Conservation (phyloP, 495 filamentous ascomycete species). For the Trichoderma orchidacearum region DNA sequence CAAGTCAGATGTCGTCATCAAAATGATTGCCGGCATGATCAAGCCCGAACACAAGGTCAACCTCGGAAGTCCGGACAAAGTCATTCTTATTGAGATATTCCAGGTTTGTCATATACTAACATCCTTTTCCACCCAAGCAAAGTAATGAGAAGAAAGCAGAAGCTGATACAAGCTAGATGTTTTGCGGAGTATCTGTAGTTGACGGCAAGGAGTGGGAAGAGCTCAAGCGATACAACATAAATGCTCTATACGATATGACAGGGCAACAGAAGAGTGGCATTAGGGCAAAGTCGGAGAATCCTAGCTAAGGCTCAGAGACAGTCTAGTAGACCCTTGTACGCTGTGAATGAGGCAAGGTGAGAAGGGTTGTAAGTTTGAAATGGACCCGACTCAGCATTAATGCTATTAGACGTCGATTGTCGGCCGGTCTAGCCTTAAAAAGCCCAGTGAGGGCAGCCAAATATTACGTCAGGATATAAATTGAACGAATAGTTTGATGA, state of each 20-base stretch:
- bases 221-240: conserved; percentile 32
- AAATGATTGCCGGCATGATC: conserved; percentile 51
- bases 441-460: no score
- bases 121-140: conserved; percentile 1
- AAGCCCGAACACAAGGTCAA: conserved; percentile 64
- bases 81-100: conserved; percentile 81
- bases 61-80: conserved; percentile 63
- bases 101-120: conserved; percentile 42
- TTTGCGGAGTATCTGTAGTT: conserved; percentile 34
- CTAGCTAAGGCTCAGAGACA: no score
- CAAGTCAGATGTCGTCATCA: conserved; percentile 63
- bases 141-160: background rate
- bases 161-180: conserved; percentile 13
- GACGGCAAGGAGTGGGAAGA: conserved; percentile 31
- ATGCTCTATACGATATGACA: conserved; percentile 27
- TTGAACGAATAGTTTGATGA: no score
- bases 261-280: conserved; percentile 1
- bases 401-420: no score
- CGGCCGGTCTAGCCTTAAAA: no score
- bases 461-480: no score
- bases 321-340: no score
- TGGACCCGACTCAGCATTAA: no score
- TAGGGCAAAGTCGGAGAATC: background rate
- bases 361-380: no score
- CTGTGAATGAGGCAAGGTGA: no score